phyloP scores from a whole-genome alignment of 768 basidiomycete genomes.

The Neoboletus magnificus region DNA sequence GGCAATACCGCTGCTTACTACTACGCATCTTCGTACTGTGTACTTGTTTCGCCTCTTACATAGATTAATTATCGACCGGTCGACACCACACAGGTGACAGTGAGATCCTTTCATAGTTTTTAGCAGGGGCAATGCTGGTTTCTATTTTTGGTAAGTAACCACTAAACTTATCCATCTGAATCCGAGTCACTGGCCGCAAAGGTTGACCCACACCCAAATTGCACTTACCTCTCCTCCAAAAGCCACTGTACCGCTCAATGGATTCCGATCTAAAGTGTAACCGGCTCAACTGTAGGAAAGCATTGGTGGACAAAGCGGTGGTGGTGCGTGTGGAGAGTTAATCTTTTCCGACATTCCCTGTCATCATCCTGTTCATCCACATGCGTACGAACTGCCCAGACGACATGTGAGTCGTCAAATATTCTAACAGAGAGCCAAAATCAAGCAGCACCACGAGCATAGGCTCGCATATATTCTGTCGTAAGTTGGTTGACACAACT shows the following conservation, averaged over 20 bases:
- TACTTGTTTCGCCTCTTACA: constrained; percentile 23
- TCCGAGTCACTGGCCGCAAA: background rate
- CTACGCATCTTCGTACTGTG: constrained; percentile 23
- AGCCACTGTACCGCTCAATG: constrained; percentile 38
- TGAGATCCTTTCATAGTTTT: too few relatives aligned
- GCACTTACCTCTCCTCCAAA: background rate
- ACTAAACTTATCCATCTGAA: background rate
- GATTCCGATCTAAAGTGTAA: constrained; percentile 78
- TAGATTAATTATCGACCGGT: constrained; percentile 12
- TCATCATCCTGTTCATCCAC: background rate
- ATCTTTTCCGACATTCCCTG: background rate
- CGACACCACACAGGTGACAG: background rate
- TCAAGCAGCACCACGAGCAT: background rate
- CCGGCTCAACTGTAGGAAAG: constrained; percentile 67
- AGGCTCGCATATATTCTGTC: constrained; percentile 89
- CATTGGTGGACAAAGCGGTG: constrained; percentile 74
- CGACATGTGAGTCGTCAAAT: constrained; percentile 45
- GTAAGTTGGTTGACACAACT: constrained; percentile 34
- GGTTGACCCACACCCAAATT: background rate
- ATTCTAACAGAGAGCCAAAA: background rate
- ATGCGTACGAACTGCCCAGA: constrained; percentile 35
- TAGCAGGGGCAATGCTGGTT: background rate
- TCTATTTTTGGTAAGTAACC: constrained; percentile 16
- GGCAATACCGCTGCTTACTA: constrained; percentile 20
- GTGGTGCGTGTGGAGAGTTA: constrained; percentile 53